Evolutionary conservation across 1,284 basidiomycete genomes (phyloP), one percentile per base, ranked within the genome.

Genomic region (Kwoniella shivajii): DNA sequence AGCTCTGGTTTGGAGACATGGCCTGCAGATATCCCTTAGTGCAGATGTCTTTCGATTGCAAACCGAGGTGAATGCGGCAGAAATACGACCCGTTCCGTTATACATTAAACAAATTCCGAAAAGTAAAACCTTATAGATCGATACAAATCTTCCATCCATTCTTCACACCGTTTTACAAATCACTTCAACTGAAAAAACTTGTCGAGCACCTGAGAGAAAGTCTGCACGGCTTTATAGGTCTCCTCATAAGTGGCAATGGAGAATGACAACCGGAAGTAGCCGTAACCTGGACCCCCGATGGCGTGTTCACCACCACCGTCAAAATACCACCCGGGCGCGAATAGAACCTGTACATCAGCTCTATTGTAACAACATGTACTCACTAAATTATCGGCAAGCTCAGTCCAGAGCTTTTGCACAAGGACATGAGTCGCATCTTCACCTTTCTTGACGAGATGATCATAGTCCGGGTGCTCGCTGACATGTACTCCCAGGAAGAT

Each of bases 401-500:
- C 48, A 18, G 51, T 62, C 75, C 76, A 78, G 0, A 78, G 70
- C 48, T 69, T 71, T 24, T 68, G 60, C 41, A 72, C 61, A 18
- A 78, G 58, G 6, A 64, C 49, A 38, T 53, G 50, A 16, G 65
- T 68, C 0, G 73, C 72, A 47, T 77, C 71, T 33, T 68, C 60
- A 33, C 67, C 72, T 34, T 68, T 59, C 13, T 36, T n/a, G 7
- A 63, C 52, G n/a, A 77, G 52, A 6, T 50, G 34, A 27, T 62
- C 39, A 66, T 82, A 83, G 10, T 80, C 78, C 1, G 85, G 85
- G 69, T 86, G 84, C 50, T 82, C 78, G 43, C 84, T 80, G 42
- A 90, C 80, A 72, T 89, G 83, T 22, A 90, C 71, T 60, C 82
- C 82, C 41, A 90, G 72, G 85, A 88, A 80, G 46, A 80, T 64